Evolutionary conservation across 2,329 filamentous ascomycete genomes (phyloP).

Genomic region (Colletotrichum cordylinicola): DNA sequence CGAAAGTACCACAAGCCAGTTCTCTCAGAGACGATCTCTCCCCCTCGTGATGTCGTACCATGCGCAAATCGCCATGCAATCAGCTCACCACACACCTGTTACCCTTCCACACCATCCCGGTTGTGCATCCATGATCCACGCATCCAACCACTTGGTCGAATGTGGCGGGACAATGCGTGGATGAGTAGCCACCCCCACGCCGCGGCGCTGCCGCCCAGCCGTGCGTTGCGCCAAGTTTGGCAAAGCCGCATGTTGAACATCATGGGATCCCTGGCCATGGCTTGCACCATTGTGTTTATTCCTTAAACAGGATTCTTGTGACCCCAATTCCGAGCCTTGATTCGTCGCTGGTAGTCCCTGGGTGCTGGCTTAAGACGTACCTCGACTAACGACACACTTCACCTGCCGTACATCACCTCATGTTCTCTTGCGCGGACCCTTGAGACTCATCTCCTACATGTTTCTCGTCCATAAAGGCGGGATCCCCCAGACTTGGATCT

Average conservation of each 20-base stretch:
- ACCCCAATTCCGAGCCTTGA: not conserved
- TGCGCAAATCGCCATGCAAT: not conserved
- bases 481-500: not conserved
- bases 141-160: not conserved
- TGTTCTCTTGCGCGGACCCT: not conserved
- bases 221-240: constrained; percentile 3
- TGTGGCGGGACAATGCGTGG: not conserved
- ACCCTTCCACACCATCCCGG: not conserved
- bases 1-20: not conserved
- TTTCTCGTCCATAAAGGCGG: not conserved
- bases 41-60: not conserved
- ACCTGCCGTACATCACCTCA: not conserved
- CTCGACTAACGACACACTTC: not conserved
- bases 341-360: not conserved
- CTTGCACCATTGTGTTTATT: not conserved
- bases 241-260: constrained; percentile 2
- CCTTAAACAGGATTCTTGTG: not conserved
- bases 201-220: not conserved
- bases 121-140: not conserved
- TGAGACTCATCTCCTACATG: not conserved
- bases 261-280: not conserved
- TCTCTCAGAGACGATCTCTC: not conserved
- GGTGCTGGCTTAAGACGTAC: not conserved
- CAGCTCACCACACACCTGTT: not conserved
- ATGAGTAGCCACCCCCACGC: constrained; percentile 5